Conservation (phyloP, 495 filamentous ascomycete species). For the Entonaema liquescens region DNA sequence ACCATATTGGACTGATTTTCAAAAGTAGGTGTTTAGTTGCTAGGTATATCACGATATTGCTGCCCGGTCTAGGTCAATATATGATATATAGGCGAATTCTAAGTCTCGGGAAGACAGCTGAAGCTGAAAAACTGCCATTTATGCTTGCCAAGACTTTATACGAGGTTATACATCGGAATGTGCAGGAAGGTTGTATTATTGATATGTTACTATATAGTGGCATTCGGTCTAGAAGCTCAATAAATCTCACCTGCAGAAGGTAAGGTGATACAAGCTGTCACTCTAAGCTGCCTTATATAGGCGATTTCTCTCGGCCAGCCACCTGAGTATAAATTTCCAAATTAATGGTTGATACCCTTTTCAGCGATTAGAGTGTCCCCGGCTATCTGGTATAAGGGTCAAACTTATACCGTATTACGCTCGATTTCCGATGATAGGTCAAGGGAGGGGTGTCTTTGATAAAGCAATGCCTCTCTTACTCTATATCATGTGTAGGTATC, state of each 20-base stretch:
- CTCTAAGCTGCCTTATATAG: background rate
- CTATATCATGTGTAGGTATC: background rate
- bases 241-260: slow-evolving; percentile 20
- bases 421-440: background rate
- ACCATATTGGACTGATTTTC: background rate
- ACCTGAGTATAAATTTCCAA: background rate
- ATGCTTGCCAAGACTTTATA: slow-evolving; percentile 32
- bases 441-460: background rate
- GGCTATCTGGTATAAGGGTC: background rate
- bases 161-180: slow-evolving; percentile 18
- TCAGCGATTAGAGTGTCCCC: background rate
- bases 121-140: background rate
- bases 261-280: background rate
- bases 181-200: slow-evolving; percentile 21
- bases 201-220: background rate
- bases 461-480: background rate
- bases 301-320: slow-evolving; percentile 1
- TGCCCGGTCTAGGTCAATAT: background rate
- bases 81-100: background rate
- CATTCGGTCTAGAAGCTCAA: slow-evolving; percentile 23
- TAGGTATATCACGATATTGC: background rate
- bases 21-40: background rate
- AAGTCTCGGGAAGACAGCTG: slow-evolving; percentile 3
- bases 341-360: background rate
- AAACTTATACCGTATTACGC: background rate